Base-by-base conservation (phyloP, 306 rosid genomes). In the Hippophae gyantsensis region DNA sequence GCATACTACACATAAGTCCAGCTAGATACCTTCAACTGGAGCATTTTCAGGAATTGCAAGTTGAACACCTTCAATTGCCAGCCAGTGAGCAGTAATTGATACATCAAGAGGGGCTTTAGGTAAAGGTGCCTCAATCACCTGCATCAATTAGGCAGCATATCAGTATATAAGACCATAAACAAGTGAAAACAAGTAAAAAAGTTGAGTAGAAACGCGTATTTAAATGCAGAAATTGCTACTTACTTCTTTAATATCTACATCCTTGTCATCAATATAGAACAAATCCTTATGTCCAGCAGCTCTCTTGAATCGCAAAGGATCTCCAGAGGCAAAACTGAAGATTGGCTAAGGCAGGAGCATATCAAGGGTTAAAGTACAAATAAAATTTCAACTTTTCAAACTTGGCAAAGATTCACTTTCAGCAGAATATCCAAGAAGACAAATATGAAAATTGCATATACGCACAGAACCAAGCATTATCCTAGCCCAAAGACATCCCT, bases 51-150 rank as follows among this genome's bases (percentile, higher is more conserved):
- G 79, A 70, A 90, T 75, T 71, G 94, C 89, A 64, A 95, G 96
- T 64, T 79, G 95, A 63, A 90, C 87, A 3, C 98, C 98, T 87
- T 87, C 98, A 69, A 90, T 84, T 76, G 96, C 89, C 69, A 90
- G 78, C 98, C 96, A 87, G 56, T 85, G 96, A 77, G 74, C 18
- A 60, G 59, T 60, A 72, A 90, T 44, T n/a, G 96, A 81, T 43
- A 92, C 78, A 75, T 79, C 95, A 74, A 81, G 78, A n/a, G 83
- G 84, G 62, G 86, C 77, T 73, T 85, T 85, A 12, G 96, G 86
- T 66, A 87, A 60, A 52, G 89, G 79, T 57, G 92, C 78, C 52
- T 85, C 98, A 57, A 83, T 64, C 25, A 90, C 79, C 95, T 87
- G 60, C 56, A 78, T 38, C 62, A 60, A 62, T 66, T 26, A 57